Evolutionary conservation across 352 stramenopile species (phyloP).

Genomic region (Phytopythium kandeliae): DNA sequence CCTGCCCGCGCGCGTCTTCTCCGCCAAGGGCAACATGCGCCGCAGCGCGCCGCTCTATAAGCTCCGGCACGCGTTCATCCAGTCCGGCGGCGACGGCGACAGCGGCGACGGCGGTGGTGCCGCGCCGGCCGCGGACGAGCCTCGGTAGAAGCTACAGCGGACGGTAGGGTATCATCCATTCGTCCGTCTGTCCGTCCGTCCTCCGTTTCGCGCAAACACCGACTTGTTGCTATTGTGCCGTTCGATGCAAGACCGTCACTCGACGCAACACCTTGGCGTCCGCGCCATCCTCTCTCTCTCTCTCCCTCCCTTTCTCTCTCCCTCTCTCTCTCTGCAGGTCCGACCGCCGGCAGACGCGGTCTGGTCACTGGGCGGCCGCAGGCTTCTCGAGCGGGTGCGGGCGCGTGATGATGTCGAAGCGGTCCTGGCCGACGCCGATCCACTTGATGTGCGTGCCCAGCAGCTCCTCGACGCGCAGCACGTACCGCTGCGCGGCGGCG

Average conservation of each 20-base stretch:
- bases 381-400: constrained; percentile 66
- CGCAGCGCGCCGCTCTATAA: neutral
- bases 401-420: constrained; percentile 92
- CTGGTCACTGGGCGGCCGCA: neutral
- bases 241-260: too few relatives aligned
- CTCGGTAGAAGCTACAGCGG: too few relatives aligned
- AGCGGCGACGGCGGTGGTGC: too few relatives aligned
- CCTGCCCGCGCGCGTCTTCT: neutral
- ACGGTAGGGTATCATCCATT: too few relatives aligned
- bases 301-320: neutral
- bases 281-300: neutral
- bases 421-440: constrained; percentile 97
- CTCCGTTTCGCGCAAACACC: too few relatives aligned
- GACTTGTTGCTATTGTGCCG: too few relatives aligned
- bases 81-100: too few relatives aligned
- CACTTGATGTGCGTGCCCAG: constrained; percentile 96
- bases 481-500: constrained; percentile 93
- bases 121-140: too few relatives aligned
- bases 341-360: neutral
- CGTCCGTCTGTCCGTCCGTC: too few relatives aligned
- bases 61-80: neutral
- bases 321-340: neutral
- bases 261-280: too few relatives aligned
- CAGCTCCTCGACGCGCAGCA: constrained; percentile 96
- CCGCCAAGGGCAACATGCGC: neutral